These are phyloP conservation scores for Yamagishiella unicocca DNA, from an alignment of 139 green algal genomes.

Conservation along the genomic window DNA sequence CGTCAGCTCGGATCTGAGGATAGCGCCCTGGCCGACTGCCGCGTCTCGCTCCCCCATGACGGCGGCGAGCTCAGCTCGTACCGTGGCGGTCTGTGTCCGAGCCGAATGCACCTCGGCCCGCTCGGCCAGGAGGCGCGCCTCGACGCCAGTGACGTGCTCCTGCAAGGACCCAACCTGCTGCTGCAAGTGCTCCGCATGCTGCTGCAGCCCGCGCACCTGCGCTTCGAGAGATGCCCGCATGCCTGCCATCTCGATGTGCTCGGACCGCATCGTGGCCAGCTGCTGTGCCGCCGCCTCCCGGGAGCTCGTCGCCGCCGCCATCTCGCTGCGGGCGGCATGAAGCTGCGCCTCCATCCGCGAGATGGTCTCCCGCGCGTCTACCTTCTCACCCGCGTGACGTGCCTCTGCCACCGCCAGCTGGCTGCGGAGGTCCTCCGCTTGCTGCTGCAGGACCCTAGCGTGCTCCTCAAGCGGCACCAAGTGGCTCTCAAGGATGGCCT, in stretches of 20 bases:
- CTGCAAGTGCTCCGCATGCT: neutral
- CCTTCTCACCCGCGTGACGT: neutral
- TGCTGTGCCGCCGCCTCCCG: neutral
- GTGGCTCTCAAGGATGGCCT: slow-evolving; percentile 1
- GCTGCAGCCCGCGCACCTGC: neutral
- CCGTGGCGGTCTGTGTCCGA: neutral
- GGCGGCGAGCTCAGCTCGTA: slow-evolving; percentile 4
- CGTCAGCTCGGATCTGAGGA: neutral
- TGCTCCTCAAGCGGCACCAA: slow-evolving; percentile 24
- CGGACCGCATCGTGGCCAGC: neutral
- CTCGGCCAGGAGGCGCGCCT: slow-evolving; percentile 13
- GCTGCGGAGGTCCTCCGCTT: slow-evolving; percentile 11
- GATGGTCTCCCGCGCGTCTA: neutral
- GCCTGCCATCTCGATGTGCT: neutral
- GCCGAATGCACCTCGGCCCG: slow-evolving; percentile 8
- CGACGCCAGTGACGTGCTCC: neutral
- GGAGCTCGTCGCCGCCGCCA: neutral
- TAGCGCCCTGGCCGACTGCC: neutral
- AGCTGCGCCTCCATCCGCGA: neutral
- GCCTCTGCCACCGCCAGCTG: slow-evolving; percentile 6
- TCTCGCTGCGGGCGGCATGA: neutral
- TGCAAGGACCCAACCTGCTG: neutral
- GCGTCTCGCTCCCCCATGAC: slow-evolving; percentile 24
- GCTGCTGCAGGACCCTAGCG: slow-evolving; percentile 5
- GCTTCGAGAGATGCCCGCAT: neutral